Base-by-base conservation (phyloP, 2,329 filamentous ascomycete genomes). In the Xylaria digitata region DNA sequence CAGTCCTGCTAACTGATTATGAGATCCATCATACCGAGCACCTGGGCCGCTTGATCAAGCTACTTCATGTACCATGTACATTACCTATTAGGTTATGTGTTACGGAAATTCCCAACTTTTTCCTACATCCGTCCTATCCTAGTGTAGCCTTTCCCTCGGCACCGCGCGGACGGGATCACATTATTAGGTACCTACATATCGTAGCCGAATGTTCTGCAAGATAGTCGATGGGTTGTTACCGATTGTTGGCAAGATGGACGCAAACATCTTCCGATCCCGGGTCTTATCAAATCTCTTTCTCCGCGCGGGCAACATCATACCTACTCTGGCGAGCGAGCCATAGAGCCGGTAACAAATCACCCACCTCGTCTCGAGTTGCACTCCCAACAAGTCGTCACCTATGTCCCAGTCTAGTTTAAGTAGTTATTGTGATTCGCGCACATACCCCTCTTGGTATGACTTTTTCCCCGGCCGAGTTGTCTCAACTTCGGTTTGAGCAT, bases 311-410 rank as follows among this genome's bases (percentile, higher is more conserved):
- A 49, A 52, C 32, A 53, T 42, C 55, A 34, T 23, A 50, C 8
- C 43, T n/a, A 8, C 34, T 66, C 45, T 48, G 5, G 42, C 42
- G 48, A 52, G 42, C 42, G 48, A 52, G 40, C 66, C 50, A 66
- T 62, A 23, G 49, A 45, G 55, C 30, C 50, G 40, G 58, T 37
- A 63, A 53, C 46, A 57, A 49, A 66, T 61, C 66, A 61, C 6
- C 5, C 30, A 9, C 60, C 45, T 45, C 15, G 32, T 19, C 30
- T 48, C 5, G 48, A 52, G 62, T 56, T 54, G 19, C 43, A 46
- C 32, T 40, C 26, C 26, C 23, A 34, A 52, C 26, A 11, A 15
- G 37, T 48, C 42, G 40, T 55, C 48, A 37, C 49, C 48, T 32
- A 30, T 48, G 48, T 32, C 15, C 15, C 6, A 19, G 11, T 13